Evolutionary conservation across 345 rosid species (phyloP), one percentile per base, ranked within the genome.

Genomic region (Eucalyptus cloeziana): DNA sequence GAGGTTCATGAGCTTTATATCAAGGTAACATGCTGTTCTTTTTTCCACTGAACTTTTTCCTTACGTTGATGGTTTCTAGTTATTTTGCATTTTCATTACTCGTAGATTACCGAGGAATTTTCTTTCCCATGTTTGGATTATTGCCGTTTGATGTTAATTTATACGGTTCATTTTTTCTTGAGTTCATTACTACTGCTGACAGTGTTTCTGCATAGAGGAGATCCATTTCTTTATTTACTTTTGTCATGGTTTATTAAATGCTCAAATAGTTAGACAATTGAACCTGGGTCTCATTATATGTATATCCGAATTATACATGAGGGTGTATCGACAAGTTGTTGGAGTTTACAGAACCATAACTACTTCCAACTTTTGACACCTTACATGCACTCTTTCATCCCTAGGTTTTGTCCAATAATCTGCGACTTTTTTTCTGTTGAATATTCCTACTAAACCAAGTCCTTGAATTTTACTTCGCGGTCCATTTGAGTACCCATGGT

Each of bases 1-100:
- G 98, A 96, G 92, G 96, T 95, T 87, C 97, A 95, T 83, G 98
- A 96, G 91, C 96, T 95, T 85, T 95, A 95, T 81, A 92, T 95
- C 54, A 94, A 95, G 96, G 97, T 94, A 89, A 86, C 33, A 44
- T 49, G 56, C n/a, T 49, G 27, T 49, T 51, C 86, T 15, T 40
- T 58, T 24, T 49, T 8, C 54, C 43, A 49, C 24, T 60, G 44
- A 86, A 40, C 49, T 27, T 44, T 37, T 60, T 54, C 47, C 31
- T 37, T 31, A 45, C 2, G 2, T 76, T 40, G 47, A 40, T 40
- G 14, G 45, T 76, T 40, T 27, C 27, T 76, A 40, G 14, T 43
- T 76, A n/a, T 76, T 21, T 24, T 40, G 27, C 47, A 3, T 76
- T 76, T 76, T 40, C 9, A 76, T 21, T 76, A 11, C 15, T 22